Base-by-base conservation (phyloP, 768 basidiomycete species). In the Tricholoma furcatifolium region DNA sequence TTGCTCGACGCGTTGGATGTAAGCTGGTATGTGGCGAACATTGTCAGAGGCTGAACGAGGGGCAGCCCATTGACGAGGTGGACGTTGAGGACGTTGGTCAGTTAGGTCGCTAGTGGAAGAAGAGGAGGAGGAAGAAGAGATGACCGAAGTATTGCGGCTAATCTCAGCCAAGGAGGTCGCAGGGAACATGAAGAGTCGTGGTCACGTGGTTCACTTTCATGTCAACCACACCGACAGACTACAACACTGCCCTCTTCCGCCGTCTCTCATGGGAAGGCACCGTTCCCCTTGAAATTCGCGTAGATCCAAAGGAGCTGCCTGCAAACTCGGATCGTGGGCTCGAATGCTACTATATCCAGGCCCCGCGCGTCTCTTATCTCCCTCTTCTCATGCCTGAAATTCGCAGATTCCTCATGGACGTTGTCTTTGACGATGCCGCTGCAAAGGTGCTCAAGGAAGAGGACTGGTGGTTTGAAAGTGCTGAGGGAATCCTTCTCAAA, bases 401-500 rank as follows among this genome's bases (percentile, higher is more conserved):
- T 53, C 82, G 87, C 53, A 81, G 85, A 60, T 93, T 93, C 70
- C 78, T 98, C 56, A 85, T 91, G 76, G 91, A 97, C 58, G 85
- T 98, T 50, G 91, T 95, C 11, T 87, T 98, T 62, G 93, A 97
- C 64, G 93, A 96, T 62, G 78, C 82, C 32, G 85, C 87, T 27
- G 84, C 84, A 4, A 85, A 85, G 55, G 62, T 77, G 9, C 70
- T 95, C 54, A 89, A 88, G 64, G 91, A 94, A 59, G 89, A 91
- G 52, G 90, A 95, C 47, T 93, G 96, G 91, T 98, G 96, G 97
- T 97, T 99, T 67, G 93, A 97, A 70, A 88, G 85, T 56, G 88
- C 90, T 48, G 88, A 85, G 59, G 91, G 91, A 27, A 81, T 78
- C 6, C 65, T 90, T 44, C 77, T 95, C 61, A 92, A 93, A 72